These are phyloP conservation scores for Trichomonas gallinae DNA, from an alignment of 208 protist species.

Conservation along the genomic window DNA sequence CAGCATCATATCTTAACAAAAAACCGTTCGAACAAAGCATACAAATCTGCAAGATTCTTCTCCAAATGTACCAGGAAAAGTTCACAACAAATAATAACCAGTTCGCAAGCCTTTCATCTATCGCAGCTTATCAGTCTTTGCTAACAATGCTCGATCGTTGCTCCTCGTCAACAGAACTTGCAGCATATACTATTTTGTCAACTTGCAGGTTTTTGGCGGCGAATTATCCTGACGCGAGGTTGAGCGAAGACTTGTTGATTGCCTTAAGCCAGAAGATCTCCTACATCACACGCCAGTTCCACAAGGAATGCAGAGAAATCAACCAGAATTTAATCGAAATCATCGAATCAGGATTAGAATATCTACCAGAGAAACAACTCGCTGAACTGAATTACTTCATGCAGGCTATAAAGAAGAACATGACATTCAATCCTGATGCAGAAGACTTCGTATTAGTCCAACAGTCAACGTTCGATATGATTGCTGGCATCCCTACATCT, in stretches of 20 bases:
- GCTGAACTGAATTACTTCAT: not conserved
- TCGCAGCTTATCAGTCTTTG: not conserved
- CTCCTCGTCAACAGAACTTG: not conserved
- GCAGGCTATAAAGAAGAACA: not conserved
- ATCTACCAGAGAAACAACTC: not conserved
- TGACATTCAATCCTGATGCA: not conserved
- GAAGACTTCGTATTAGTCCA: not conserved
- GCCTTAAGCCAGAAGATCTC: not conserved
- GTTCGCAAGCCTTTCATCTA: not conserved
- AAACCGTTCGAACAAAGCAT: not conserved
- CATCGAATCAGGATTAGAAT: not conserved
- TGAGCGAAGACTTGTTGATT: not conserved
- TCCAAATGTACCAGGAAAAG: not conserved
- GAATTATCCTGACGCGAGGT: not conserved
- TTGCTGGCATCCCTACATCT: not conserved
- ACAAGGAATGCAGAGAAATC: not conserved
- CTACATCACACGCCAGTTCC: not conserved
- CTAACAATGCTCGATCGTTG: not conserved
- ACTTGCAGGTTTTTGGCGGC: not conserved
- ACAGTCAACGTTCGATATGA: not conserved
- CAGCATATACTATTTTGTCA: not conserved
- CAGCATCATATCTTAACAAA: not conserved
- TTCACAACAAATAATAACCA: not conserved
- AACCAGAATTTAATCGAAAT: not conserved
- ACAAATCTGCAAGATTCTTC: not conserved